A percentile compares a stretch with the other conserved stretches of the same genome.
phyloP scores from a whole-genome alignment of 2,329 filamentous ascomycete species.

The Aspergillus awamori region DNA sequence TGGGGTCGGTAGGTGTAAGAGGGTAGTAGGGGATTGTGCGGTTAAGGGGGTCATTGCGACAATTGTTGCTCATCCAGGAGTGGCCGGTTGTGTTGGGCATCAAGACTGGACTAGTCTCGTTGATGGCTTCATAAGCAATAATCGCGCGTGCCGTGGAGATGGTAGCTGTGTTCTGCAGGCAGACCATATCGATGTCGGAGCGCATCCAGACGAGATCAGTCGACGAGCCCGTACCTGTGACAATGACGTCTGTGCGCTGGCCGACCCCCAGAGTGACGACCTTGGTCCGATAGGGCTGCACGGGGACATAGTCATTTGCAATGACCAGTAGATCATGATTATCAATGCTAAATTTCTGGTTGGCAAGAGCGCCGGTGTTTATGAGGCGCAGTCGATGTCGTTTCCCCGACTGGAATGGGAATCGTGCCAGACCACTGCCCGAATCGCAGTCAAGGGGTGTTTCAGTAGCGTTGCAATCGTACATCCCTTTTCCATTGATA shows the following conservation, averaged over 20 bases:
- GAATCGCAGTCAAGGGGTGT: background rate
- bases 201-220: conserved; percentile 1
- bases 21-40: conserved; percentile 27
- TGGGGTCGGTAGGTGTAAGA: conserved; percentile 21
- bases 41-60: conserved; percentile 19
- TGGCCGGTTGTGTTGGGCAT: background rate
- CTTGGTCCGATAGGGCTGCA: conserved; percentile 65
- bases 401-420: conserved; percentile 5
- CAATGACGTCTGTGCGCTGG: conserved; percentile 41
- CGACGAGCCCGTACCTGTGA: background rate
- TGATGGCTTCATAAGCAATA: background rate
- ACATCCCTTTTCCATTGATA: background rate
- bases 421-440: background rate
- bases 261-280: conserved; percentile 64
- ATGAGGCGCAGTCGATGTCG: conserved; percentile 47
- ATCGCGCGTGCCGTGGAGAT: background rate
- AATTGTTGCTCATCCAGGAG: background rate
- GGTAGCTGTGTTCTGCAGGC: conserved; percentile 2
- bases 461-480: background rate
- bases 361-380: conserved; percentile 43
- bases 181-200: conserved; percentile 8
- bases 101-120: background rate
- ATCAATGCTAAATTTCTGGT: conserved; percentile 50
- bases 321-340: conserved; percentile 66
- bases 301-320: conserved; percentile 64